phyloP scores from a whole-genome alignment of 306 rosid genomes.

The Malus sieversii region DNA sequence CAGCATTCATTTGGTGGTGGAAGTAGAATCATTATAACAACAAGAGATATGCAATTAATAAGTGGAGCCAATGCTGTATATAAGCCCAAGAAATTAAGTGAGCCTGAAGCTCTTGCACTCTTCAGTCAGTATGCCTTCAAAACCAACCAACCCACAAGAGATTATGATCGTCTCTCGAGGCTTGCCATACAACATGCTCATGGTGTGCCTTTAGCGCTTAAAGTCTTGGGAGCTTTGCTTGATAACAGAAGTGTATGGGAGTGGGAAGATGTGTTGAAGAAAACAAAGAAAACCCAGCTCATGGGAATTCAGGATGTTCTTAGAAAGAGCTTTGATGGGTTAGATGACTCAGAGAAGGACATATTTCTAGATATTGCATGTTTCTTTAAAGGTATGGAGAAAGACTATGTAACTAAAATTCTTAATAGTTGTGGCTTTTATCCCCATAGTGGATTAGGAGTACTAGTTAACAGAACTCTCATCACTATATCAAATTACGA shows the following conservation, averaged over 20 bases:
- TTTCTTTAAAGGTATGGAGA: constrained; percentile 35
- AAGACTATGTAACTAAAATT: constrained; percentile 10
- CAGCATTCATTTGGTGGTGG: constrained; percentile 2
- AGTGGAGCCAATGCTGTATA: background rate
- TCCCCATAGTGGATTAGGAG: constrained; percentile 21
- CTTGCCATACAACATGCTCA: constrained; percentile 4
- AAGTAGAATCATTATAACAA: constrained; percentile 18
- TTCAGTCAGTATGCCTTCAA: constrained; percentile 8
- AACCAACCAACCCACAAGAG: background rate
- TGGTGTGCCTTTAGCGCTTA: constrained; percentile 2
- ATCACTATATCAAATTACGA: background rate
- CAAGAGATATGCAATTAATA: constrained; percentile 1
- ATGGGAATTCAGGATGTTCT: constrained; percentile 6
- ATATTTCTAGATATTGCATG: constrained; percentile 26
- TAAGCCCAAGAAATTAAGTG: background rate
- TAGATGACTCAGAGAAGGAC: constrained; percentile 17
- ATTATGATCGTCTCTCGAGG: background rate
- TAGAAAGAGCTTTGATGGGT: constrained; percentile 15
- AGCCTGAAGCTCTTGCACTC: background rate
- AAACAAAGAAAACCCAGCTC: background rate
- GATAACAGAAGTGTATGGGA: background rate
- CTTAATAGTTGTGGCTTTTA: constrained; percentile 14
- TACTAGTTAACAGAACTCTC: constrained; percentile 21
- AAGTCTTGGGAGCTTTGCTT: constrained; percentile 4
- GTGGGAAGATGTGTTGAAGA: constrained; percentile 2